Evolutionary conservation across 2,329 filamentous ascomycete genomes (phyloP).

Genomic region (Beauveria bassiana): DNA sequence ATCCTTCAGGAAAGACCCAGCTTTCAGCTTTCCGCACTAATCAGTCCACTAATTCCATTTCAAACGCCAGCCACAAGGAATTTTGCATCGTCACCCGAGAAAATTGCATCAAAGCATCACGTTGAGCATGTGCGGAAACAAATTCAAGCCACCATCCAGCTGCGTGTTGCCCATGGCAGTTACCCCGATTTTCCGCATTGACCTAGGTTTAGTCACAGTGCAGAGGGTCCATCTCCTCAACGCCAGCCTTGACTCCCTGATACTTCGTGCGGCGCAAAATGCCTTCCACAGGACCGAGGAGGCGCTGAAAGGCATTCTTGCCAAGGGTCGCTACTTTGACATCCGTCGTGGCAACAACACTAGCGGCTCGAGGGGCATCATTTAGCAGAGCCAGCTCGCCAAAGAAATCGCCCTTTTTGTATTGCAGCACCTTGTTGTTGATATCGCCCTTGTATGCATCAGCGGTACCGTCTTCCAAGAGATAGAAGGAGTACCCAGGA

Average conservation of each 20-base stretch:
- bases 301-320: slow-evolving; percentile 88
- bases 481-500: slow-evolving; percentile 83
- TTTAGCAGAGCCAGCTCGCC: slow-evolving; percentile 91
- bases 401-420: slow-evolving; percentile 92
- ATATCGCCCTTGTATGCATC: slow-evolving; percentile 75
- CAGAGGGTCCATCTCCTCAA: slow-evolving; percentile 62
- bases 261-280: slow-evolving; percentile 80
- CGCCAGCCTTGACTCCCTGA: slow-evolving; percentile 50
- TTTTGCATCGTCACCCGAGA: not conserved
- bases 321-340: slow-evolving; percentile 90
- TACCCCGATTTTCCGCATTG: not conserved
- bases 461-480: slow-evolving; percentile 80
- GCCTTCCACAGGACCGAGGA: slow-evolving; percentile 86
- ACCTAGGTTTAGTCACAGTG: slow-evolving; percentile 24
- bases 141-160: not conserved
- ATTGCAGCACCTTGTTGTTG: slow-evolving; percentile 65
- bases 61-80: not conserved
- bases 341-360: slow-evolving; percentile 73
- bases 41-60: slow-evolving; percentile 2
- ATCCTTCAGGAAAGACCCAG: slow-evolving; percentile 2
- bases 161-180: not conserved
- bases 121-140: not conserved
- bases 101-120: not conserved
- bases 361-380: slow-evolving; percentile 86
- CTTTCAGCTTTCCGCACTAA: not conserved